Conservation (phyloP, 2,329 filamentous ascomycete species). For the Dactylellina parvicollis region DNA sequence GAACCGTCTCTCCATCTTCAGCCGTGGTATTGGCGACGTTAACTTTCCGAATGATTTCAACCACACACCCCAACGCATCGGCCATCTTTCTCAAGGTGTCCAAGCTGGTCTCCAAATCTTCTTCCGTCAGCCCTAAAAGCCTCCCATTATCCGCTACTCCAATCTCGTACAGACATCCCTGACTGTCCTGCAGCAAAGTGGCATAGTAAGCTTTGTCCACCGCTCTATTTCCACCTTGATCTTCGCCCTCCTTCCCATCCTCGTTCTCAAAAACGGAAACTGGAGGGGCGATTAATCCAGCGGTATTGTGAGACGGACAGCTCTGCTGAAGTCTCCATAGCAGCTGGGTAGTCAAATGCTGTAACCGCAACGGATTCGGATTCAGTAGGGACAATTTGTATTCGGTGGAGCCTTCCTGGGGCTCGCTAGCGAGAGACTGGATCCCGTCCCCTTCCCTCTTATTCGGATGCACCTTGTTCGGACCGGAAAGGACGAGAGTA, state of each 20-base stretch:
- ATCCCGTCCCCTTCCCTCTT: slow-evolving; percentile 70
- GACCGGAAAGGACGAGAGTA: slow-evolving; percentile 55
- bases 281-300: slow-evolving; percentile 64
- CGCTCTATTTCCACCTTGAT: slow-evolving; percentile 67
- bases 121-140: slow-evolving; percentile 84
- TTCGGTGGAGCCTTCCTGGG: slow-evolving; percentile 92
- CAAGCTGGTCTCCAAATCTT: slow-evolving; percentile 92
- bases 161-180: slow-evolving; percentile 94
- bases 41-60: slow-evolving; percentile 83
- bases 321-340: slow-evolving; percentile 96
- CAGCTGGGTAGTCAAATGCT: slow-evolving; percentile 92
- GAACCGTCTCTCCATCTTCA: slow-evolving; percentile 71
- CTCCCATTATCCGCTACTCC: slow-evolving; percentile 94
- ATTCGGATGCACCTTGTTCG: slow-evolving; percentile 56
- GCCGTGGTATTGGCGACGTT: slow-evolving; percentile 70
- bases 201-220: slow-evolving; percentile 63
- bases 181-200: slow-evolving; percentile 87
- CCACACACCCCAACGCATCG: slow-evolving; percentile 84
- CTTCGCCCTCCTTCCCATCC: slow-evolving; percentile 62
- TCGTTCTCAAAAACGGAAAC: slow-evolving; percentile 62
- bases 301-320: slow-evolving; percentile 77
- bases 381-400: slow-evolving; percentile 86
- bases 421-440: slow-evolving; percentile 84
- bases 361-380: slow-evolving; percentile 68
- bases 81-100: slow-evolving; percentile 89